These are phyloP conservation scores for Rhodocollybia butyracea DNA, from an alignment of 768 basidiomycete genomes.

Conservation along the genomic window DNA sequence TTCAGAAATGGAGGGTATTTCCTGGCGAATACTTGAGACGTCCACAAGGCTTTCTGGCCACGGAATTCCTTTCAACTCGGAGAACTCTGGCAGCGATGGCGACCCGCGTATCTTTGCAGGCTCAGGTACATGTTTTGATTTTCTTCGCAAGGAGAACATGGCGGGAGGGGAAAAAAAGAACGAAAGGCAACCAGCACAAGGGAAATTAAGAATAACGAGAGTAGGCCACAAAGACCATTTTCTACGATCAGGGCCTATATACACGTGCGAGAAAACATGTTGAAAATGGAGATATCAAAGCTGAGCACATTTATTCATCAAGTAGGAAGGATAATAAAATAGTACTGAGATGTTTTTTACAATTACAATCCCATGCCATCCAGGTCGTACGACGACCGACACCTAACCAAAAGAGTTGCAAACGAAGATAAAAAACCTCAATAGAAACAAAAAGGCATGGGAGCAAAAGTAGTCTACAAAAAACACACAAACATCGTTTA, in stretches of 20 bases:
- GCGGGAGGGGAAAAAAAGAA: constrained; percentile 12
- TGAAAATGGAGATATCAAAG: too few species aligned
- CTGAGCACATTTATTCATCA: neutral
- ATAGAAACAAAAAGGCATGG: constrained; percentile 6
- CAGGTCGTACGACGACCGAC: constrained; percentile 8
- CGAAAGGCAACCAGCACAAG: constrained; percentile 8
- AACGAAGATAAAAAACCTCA: constrained; percentile 14
- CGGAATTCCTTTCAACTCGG: constrained; percentile 69
- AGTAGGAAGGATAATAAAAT: neutral
- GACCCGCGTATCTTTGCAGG: constrained; percentile 61
- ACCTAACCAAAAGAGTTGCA: constrained; percentile 9
- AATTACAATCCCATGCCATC: constrained; percentile 10
- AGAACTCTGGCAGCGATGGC: constrained; percentile 77
- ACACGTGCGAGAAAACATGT: too few species aligned
- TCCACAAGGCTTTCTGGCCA: constrained; percentile 87
- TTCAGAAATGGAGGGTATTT: constrained; percentile 27
- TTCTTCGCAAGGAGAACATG: constrained; percentile 80
- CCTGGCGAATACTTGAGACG: constrained; percentile 57
- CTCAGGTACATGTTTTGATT: constrained; percentile 50
- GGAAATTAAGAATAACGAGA: constrained; percentile 16
- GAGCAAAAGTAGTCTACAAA: constrained; percentile 12
- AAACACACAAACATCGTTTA: constrained; percentile 26
- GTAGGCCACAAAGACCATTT: neutral
- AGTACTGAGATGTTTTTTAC: neutral
- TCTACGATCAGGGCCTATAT: neutral